Evolutionary conservation across 2,329 filamentous ascomycete genomes (phyloP).

Genomic region (Ophidiomyces ophidiicola): DNA sequence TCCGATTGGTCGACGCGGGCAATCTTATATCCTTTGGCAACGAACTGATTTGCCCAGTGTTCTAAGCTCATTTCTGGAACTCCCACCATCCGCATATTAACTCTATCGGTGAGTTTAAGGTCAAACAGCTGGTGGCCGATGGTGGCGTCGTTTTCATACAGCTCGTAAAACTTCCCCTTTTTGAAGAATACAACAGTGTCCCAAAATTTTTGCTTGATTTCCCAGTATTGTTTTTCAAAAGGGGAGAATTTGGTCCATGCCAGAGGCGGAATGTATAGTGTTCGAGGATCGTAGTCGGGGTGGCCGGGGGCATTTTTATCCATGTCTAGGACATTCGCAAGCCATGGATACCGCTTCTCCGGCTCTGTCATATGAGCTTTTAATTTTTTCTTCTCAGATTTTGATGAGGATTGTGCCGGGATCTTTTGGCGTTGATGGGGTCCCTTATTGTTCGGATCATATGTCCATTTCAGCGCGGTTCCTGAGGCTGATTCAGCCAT

Average conservation of each 20-base stretch:
- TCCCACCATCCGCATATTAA: slow-evolving; percentile 99
- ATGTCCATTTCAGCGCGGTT: slow-evolving; percentile 73
- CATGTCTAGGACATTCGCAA: slow-evolving; percentile 73
- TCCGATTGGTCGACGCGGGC: slow-evolving; percentile 95
- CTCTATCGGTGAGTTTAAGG: slow-evolving; percentile 89
- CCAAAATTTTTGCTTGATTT: slow-evolving; percentile 96
- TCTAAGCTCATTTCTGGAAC: slow-evolving; percentile 93
- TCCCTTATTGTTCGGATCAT: slow-evolving; percentile 49
- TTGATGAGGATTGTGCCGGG: slow-evolving; percentile 14
- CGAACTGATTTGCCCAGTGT: slow-evolving; percentile 95
- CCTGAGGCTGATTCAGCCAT: slow-evolving; percentile 47
- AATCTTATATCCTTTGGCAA: slow-evolving; percentile 95
- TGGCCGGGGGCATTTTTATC: slow-evolving; percentile 66
- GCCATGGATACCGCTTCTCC: slow-evolving; percentile 77
- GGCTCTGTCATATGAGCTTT: slow-evolving; percentile 75
- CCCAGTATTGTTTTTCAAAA: slow-evolving; percentile 98
- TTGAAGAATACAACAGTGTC: slow-evolving; percentile 99
- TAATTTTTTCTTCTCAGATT: slow-evolving; percentile 32
- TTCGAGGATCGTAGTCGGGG: slow-evolving; percentile 81
- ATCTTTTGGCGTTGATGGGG: slow-evolving; percentile 38
- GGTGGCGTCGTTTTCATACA: slow-evolving; percentile 95
- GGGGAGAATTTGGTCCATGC: slow-evolving; percentile 77
- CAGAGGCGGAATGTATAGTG: slow-evolving; percentile 72
- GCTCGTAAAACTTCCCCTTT: slow-evolving; percentile 97
- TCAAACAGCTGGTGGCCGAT: slow-evolving; percentile 95